Evolutionary conservation across 805 yeast genomes (phyloP).

Genomic region (Yamadazyma insecticola): DNA sequence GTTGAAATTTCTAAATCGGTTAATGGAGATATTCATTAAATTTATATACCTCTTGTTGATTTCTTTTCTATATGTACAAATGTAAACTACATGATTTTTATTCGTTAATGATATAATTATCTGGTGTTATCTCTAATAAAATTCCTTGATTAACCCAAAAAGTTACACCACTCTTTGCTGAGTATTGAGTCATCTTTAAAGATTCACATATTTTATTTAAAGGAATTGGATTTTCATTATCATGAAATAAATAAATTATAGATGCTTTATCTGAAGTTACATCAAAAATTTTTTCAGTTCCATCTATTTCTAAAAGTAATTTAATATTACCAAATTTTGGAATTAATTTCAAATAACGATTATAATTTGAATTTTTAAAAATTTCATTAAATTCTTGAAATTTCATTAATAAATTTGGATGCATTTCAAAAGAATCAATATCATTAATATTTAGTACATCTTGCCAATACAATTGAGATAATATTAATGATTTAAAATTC

Average conservation of each 20-base stretch:
- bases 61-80: constrained; percentile 1
- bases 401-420: constrained; percentile 37
- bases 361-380: constrained; percentile 46
- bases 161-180: constrained; percentile 33
- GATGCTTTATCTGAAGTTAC: constrained; percentile 72
- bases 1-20: constrained; percentile 62
- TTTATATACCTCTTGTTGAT: not conserved
- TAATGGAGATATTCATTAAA: constrained; percentile 38
- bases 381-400: constrained; percentile 40
- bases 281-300: constrained; percentile 23
- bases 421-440: constrained; percentile 43
- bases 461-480: constrained; percentile 81
- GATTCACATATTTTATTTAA: constrained; percentile 25
- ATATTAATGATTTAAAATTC: constrained; percentile 50
- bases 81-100: constrained; percentile 7
- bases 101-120: constrained; percentile 39
- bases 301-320: constrained; percentile 55
- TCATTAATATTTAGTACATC: constrained; percentile 10
- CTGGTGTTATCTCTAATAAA: constrained; percentile 33
- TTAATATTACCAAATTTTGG: constrained; percentile 60
- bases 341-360: constrained; percentile 54
- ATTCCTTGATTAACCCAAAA: constrained; percentile 68
- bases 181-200: constrained; percentile 40
- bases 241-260: constrained; percentile 48
- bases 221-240: constrained; percentile 25